Base-by-base conservation (phyloP, 257 asterid genomes). In the Lantana camara region DNA sequence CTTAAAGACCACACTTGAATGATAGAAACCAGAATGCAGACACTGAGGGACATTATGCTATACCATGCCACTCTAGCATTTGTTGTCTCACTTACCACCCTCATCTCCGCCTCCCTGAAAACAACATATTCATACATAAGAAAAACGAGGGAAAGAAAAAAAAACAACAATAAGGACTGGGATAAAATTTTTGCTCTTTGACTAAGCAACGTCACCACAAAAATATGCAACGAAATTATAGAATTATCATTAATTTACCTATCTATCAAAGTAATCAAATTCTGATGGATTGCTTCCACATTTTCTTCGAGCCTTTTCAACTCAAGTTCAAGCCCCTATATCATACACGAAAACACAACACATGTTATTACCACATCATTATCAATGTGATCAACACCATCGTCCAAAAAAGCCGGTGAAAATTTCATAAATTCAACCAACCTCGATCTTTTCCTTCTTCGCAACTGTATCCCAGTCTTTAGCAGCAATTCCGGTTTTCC, bases 401-500 rank as follows among this genome's bases (percentile, higher is more conserved):
- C 22, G 9, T 37, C 62, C 20, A 16, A 17, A 20, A 61, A 53
- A 35, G 46, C 13, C 8, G 30, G 65, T 10, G 32, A 52, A 11
- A 44, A 59, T 1, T n/a, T 3, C 11, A 17, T 22, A 37, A 56
- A 47, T 27, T 27, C 38, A 62, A 58, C 77, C 64, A 77, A 80
- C 99, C 80, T 90, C 85, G 11, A 93, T 81, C 62, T 90, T 84
- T 53, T 93, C 97, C 83, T 93, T 93, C 81, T 46, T 84, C 19
- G 99, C 97, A 70, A 93, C 90, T 3, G 95, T 74, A 8, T 85
- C 91, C 94, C 93, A 93, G 72, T 90, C 97, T 77, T 90, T 87
- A 0, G 95, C 72, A 42, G 88, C 84, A 57, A 93, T 75, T 44
- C 98, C 97, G 5, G 70, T 84, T 80, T 73, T 87, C 95, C 97